Percentiles rank a stretch among this genome's conserved stretches.
phyloP scores from a whole-genome alignment of 2,329 filamentous ascomycete genomes.

The Madurella fahalii region DNA sequence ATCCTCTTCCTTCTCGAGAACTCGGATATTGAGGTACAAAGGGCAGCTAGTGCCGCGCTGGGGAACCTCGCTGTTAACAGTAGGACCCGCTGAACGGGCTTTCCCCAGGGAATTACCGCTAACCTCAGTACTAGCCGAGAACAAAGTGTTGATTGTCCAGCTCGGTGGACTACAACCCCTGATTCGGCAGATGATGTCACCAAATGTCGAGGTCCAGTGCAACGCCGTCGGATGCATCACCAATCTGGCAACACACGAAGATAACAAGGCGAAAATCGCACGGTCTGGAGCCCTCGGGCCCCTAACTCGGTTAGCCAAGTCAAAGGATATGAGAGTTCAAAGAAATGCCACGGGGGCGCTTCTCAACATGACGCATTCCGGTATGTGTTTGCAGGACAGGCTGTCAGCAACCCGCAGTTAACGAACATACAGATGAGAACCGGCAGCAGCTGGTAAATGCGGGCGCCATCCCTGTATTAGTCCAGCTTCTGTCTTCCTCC shows the following conservation, averaged over 20 bases:
- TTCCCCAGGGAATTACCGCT: constrained; percentile 29
- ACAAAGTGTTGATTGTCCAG: constrained; percentile 94
- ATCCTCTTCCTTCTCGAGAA: constrained; percentile 95
- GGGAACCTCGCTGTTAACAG: constrained; percentile 97
- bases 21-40: constrained; percentile 92
- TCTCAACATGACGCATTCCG: constrained; percentile 98
- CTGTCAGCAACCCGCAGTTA: constrained; percentile 5
- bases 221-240: constrained; percentile 99
- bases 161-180: constrained; percentile 85
- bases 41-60: constrained; percentile 90
- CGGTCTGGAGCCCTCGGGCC: constrained; percentile 88
- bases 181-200: constrained; percentile 96
- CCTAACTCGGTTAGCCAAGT: constrained; percentile 87
- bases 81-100: constrained; percentile 42
- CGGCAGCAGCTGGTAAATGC: constrained; percentile 95
- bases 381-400: constrained; percentile 48
- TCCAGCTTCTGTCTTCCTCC: constrained; percentile 85
- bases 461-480: constrained; percentile 94
- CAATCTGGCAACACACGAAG: constrained; percentile 95
- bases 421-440: constrained; percentile 71
- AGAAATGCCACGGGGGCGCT: constrained; percentile 94
- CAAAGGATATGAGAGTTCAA: constrained; percentile 97
- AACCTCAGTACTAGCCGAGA: constrained; percentile 67
- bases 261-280: constrained; percentile 98
- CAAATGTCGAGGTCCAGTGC: constrained; percentile 97